Percentiles rank a stretch among this genome's conserved stretches.
Evolutionary conservation across 1,284 basidiomycete species (phyloP).

Genomic region (Papiliotrema laurentii): DNA sequence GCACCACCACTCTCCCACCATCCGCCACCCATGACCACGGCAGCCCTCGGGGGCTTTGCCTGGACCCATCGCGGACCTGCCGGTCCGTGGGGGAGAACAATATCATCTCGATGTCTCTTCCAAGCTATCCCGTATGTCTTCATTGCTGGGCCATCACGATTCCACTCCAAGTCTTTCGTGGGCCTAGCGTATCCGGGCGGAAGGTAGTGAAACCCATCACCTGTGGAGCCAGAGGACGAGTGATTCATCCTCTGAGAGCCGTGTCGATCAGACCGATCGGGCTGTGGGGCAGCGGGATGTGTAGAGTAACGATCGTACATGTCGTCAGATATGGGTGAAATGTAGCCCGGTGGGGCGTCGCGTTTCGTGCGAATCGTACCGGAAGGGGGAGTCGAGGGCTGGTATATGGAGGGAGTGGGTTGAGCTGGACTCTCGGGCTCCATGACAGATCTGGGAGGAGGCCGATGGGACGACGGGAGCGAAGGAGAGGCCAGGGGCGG

Average conservation of each 20-base stretch:
- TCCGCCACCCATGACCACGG: slow-evolving; percentile 12
- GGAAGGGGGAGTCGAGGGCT: background rate
- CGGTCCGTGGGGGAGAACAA: slow-evolving; percentile 14
- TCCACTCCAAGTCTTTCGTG: slow-evolving; percentile 15
- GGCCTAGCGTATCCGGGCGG: slow-evolving; percentile 24
- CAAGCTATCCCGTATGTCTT: slow-evolving; percentile 31
- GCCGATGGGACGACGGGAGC: too few relatives aligned
- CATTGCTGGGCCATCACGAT: slow-evolving; percentile 31
- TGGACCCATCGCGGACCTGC: slow-evolving; percentile 24
- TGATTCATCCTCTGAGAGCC: background rate
- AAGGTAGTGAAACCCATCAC: slow-evolving; percentile 9
- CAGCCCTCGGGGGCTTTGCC: slow-evolving; percentile 25
- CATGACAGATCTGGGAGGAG: too few relatives aligned
- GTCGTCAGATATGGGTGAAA: slow-evolving; percentile 14
- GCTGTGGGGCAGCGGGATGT: slow-evolving; percentile 22
- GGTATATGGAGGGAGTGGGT: background rate
- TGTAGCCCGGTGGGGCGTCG: slow-evolving; percentile 9
- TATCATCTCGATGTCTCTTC: slow-evolving; percentile 14
- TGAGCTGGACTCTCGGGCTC: too few relatives aligned
- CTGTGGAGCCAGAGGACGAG: background rate
- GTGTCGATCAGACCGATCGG: background rate
- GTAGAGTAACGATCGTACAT: slow-evolving; percentile 25
- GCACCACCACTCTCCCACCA: slow-evolving; percentile 26
- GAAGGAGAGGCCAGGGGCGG: too few relatives aligned
- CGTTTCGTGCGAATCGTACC: background rate